These are phyloP conservation scores for Ceratocystis destructans DNA, from an alignment of 2,329 filamentous ascomycete species.

Conservation along the genomic window DNA sequence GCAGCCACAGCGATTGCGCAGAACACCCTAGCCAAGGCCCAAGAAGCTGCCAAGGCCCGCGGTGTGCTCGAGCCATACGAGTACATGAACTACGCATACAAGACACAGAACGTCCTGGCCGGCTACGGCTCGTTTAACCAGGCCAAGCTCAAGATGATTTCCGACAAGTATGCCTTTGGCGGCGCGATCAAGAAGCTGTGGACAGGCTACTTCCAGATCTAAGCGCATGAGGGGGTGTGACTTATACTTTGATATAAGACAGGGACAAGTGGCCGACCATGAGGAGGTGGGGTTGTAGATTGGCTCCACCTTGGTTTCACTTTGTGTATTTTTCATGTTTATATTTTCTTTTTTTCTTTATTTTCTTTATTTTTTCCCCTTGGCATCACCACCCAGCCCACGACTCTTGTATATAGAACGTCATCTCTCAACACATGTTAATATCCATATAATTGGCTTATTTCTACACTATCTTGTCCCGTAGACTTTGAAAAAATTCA, in stretches of 20 bases:
- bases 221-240: neutral
- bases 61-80: slow-evolving; percentile 18
- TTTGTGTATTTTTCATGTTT: neutral
- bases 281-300: neutral
- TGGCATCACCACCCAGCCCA: no score
- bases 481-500: no score
- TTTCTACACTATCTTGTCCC: no score
- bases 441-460: neutral
- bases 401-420: no score
- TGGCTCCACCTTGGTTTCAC: neutral
- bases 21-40: slow-evolving; percentile 19
- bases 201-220: slow-evolving; percentile 25
- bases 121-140: slow-evolving; percentile 30
- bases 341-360: neutral
- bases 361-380: neutral
- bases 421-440: neutral
- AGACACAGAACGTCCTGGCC: slow-evolving; percentile 28
- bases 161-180: slow-evolving; percentile 26
- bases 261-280: neutral
- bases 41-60: slow-evolving; percentile 16
- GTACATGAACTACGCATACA: slow-evolving; percentile 34
- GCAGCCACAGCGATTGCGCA: slow-evolving; percentile 20
- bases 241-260: no score
- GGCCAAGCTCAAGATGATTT: slow-evolving; percentile 23
- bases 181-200: slow-evolving; percentile 25